These are phyloP conservation scores for Strigomonas culicis DNA, from an alignment of 208 protist genomes.

Conservation along the genomic window DNA sequence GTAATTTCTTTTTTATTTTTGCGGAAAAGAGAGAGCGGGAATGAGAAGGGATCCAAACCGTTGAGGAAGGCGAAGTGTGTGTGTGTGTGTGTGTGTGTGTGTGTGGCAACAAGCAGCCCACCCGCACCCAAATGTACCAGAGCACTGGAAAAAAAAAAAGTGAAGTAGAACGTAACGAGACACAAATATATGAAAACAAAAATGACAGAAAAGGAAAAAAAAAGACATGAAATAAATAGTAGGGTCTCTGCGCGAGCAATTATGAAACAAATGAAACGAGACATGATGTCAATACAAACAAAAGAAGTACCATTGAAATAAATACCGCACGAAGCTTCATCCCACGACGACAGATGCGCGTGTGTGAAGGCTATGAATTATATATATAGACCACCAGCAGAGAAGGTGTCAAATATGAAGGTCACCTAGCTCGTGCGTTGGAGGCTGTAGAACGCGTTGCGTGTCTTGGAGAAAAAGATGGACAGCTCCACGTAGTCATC, in stretches of 20 bases:
- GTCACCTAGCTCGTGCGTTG: slow-evolving; percentile 60
- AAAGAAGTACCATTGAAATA: no score
- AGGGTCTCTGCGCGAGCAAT: background rate
- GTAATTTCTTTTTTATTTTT: no score
- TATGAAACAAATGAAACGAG: background rate
- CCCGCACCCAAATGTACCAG: no score
- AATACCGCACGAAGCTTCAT: no score
- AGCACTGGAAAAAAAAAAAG: no score
- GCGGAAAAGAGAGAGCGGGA: no score
- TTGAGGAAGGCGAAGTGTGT: background rate
- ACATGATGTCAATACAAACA: no score
- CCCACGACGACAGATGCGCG: no score
- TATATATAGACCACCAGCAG: slow-evolving; percentile 28
- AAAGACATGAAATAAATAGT: background rate
- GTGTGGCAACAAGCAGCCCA: no score
- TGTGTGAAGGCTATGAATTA: no score
- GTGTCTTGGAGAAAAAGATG: slow-evolving; percentile 72
- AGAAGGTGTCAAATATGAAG: slow-evolving; percentile 74
- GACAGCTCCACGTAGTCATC: slow-evolving; percentile 91
- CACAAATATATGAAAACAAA: background rate
- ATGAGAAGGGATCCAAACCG: background rate
- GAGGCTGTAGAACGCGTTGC: slow-evolving; percentile 68
- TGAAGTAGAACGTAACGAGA: no score
- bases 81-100: no score
- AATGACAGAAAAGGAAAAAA: background rate